phyloP scores from a whole-genome alignment of 1,139 yeast species.

The Diutina scorzettiae region DNA sequence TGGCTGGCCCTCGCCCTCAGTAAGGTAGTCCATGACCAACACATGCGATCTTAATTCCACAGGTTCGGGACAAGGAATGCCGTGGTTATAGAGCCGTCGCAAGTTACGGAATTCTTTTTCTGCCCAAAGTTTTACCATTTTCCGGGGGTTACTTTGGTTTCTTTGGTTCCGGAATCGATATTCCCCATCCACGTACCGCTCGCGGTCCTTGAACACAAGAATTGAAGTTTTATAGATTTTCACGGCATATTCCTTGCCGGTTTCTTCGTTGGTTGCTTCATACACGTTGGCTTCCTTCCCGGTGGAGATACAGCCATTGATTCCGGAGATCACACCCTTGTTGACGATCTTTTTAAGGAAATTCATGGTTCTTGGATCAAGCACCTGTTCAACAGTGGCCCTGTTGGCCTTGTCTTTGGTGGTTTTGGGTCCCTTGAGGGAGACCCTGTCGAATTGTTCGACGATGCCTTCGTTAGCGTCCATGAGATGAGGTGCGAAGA shows the following conservation, averaged over 20 bases:
- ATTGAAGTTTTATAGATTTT: conserved; percentile 95
- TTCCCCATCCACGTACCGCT: conserved; percentile 93
- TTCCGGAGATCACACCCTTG: conserved; percentile 70
- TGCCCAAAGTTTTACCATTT: conserved; percentile 98
- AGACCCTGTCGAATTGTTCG: conserved; percentile 1
- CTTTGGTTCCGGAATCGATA: conserved; percentile 79
- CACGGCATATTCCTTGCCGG: conserved; percentile 60
- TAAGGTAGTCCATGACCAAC: conserved; percentile 84
- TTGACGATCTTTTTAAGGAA: conserved; percentile 74
- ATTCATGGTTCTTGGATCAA: conserved; percentile 86
- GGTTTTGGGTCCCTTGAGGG: conserved; percentile 26
- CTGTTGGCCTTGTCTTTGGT: conserved; percentile 80
- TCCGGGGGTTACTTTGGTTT: conserved; percentile 83
- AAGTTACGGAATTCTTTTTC: conserved; percentile 93
- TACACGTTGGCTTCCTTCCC: conserved; percentile 98
- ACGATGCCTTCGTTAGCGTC: conserved; percentile 1
- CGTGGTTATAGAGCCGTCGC: conserved; percentile 64
- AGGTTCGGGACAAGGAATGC: conserved; percentile 91
- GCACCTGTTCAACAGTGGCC: conserved; percentile 93
- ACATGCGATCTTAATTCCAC: conserved; percentile 81
- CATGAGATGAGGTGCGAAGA: no score
- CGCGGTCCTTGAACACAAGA: conserved; percentile 89
- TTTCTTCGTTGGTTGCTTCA: conserved; percentile 70
- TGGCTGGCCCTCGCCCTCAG: conserved; percentile 70
- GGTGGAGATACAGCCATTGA: conserved; percentile 90